Base-by-base conservation (phyloP, 768 basidiomycete species). In the Amanita polypyramis region DNA sequence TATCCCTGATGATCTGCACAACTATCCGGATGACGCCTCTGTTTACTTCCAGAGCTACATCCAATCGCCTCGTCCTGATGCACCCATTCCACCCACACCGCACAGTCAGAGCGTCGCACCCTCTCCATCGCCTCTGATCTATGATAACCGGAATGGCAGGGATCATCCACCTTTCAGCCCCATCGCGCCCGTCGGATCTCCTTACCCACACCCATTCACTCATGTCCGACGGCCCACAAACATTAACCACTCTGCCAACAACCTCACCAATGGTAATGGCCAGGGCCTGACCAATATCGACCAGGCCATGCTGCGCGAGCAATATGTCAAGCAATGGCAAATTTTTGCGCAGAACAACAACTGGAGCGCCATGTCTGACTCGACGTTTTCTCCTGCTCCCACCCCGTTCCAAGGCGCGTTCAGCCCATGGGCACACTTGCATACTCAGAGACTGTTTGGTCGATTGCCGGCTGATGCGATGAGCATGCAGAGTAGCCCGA, bases 51-150 rank as follows among this genome's bases (percentile, higher is more conserved):
- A 78, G 47, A 60, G 73, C 0, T 83, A 80, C 56, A 65, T 78
- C 17, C 74, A 71, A 21, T 73, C 78, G 1, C 68, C 75, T 2
- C 78, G 86, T 0, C 85, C 84, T 0, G 76, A 79, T 50, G 86
- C 84, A 0, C 87, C 87, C 14, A 73, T 88, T 34, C 86, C 87
- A 0, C 85, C 87, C 0, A 89, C 87, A 0, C 86, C 85, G 2
- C 82, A 84, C 47, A 81, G 76, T 42, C 80, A 84, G 50, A 84
- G 83, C 0, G 76, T 81, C 6, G 82, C 83, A 1, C 82, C 83
- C 0, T 81, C 84, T 0, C 86, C 83, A 0, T 83, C 80, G 1
- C 85, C 85, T 0, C 64, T 80, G 20, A 59, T 82, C 17, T 74
- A 74, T 40, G 69, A 67, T 11, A 23, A 33, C 1, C 62, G 62